Evolutionary conservation across 768 basidiomycete species (phyloP).

Genomic region (Fistulinella prunicolor): DNA sequence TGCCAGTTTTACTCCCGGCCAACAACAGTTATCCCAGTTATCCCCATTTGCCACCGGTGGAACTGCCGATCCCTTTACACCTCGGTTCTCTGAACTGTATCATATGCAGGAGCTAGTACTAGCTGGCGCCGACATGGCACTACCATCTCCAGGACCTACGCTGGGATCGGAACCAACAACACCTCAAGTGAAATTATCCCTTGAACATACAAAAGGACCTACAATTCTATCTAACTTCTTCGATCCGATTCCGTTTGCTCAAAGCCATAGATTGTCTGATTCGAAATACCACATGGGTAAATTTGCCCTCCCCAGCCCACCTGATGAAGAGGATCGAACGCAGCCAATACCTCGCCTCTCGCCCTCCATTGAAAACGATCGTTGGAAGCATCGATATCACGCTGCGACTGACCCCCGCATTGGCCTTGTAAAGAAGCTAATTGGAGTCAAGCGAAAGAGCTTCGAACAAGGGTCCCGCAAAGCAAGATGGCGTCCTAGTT

Average conservation of each 20-base stretch:
- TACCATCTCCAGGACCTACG: slow-evolving; percentile 52
- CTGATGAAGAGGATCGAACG: slow-evolving; percentile 45
- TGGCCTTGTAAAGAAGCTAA: slow-evolving; percentile 62
- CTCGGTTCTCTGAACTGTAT: slow-evolving; percentile 22
- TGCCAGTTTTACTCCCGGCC: slow-evolving; percentile 21
- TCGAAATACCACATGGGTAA: slow-evolving; percentile 75
- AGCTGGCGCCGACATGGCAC: slow-evolving; percentile 40
- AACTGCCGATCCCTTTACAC: slow-evolving; percentile 18
- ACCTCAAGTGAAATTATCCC: slow-evolving; percentile 50
- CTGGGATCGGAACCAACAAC: slow-evolving; percentile 50
- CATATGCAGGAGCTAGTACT: slow-evolving; percentile 27
- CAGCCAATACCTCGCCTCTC: slow-evolving; percentile 22
- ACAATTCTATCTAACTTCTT: slow-evolving; percentile 39
- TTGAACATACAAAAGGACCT: slow-evolving; percentile 17
- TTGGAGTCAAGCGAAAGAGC: slow-evolving; percentile 67
- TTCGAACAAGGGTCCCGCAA: slow-evolving; percentile 36
- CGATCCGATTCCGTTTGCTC: slow-evolving; percentile 73
- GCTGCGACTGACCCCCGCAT: slow-evolving; percentile 70
- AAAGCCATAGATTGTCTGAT: slow-evolving; percentile 59
- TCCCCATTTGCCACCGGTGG: slow-evolving; percentile 30
- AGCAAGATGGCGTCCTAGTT: slow-evolving; percentile 37
- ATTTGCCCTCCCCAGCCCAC: slow-evolving; percentile 65
- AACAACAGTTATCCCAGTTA: slow-evolving; percentile 27
- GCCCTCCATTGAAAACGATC: slow-evolving; percentile 19
- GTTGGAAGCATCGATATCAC: slow-evolving; percentile 55